Evolutionary conservation across 2,329 filamentous ascomycete genomes (phyloP), one percentile per base, ranked within the genome.

Genomic region (Lachnellula hyalina): DNA sequence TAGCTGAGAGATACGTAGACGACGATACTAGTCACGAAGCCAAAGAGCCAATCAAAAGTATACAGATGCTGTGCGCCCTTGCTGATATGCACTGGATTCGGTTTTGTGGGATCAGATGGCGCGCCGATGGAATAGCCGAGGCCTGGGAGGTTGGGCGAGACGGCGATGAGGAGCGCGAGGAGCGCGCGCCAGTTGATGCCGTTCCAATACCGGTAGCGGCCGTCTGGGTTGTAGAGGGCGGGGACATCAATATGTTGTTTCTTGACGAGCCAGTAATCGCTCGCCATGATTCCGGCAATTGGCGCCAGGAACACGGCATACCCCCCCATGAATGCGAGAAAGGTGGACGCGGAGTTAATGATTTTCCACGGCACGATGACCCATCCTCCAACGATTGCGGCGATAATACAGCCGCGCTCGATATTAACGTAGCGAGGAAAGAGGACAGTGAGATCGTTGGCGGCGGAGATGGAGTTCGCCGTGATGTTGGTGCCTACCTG

Each of bases 281-380:
- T 74, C 0, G 78, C 71, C 69, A 84, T 76, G 54, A 85, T 82
- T 0, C 76, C 75, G 0, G 80, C 80, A 55, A 85, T 82, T 0
- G 82, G 81, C 0, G 79, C 81, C 1, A 85, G 71, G 69, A 86
- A 85, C 19, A 85, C 75, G 1, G 79, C 78, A 66, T 86, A 84
- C 0, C 83, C 84, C 44, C 78, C 75, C 78, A 89, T 85, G 70
- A 88, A 89, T 44, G 79, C 77, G 3, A 86, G 70, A 61, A 87
- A 82, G 1, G 77, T 82, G 2, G 70, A 66, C 2, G 83, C 84
- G 0, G 78, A 83, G 35, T 68, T 73, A 17, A 86, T 72, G 54
- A 87, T 86, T 70, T 85, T 85, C 84, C 83, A 86, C 1, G 82
- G 83, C 1, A 84, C 81, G 34, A 86, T 73, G 2, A 76, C 75